Evolutionary conservation across 768 basidiomycete species (phyloP).

Genomic region (Asterophora lycoperdoides): DNA sequence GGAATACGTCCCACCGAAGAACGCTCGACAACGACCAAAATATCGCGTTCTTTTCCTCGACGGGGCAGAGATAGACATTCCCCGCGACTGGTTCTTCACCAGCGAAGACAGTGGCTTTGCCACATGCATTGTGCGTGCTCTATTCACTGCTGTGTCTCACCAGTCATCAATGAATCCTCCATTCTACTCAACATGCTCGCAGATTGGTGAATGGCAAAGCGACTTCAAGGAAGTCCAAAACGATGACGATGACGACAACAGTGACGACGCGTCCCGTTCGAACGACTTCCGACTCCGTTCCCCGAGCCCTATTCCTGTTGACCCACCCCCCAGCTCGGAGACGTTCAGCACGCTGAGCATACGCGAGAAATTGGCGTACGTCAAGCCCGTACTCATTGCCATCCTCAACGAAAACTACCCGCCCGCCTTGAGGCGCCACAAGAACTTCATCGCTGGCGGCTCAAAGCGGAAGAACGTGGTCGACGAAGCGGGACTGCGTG

Average conservation of each 20-base stretch:
- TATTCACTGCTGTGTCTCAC: too few species aligned
- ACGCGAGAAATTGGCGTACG: conserved; percentile 58
- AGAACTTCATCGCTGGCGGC: conserved; percentile 57
- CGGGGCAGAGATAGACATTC: conserved; percentile 33
- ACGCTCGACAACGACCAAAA: conserved; percentile 28
- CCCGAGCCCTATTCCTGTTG: conserved; percentile 37
- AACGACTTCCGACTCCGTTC: conserved; percentile 21
- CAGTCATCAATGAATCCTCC: too few species aligned
- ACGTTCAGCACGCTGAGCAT: conserved; percentile 49
- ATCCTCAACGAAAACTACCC: conserved; percentile 53
- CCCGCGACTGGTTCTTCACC: conserved; percentile 54
- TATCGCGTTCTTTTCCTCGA: conserved; percentile 65
- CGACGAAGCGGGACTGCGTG: conserved; percentile 32
- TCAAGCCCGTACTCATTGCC: conserved; percentile 57
- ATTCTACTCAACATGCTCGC: conserved; percentile 1
- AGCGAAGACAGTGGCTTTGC: conserved; percentile 57
- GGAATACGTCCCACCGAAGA: conserved; percentile 43
- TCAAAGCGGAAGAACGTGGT: conserved; percentile 37
- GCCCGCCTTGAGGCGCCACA: conserved; percentile 49
- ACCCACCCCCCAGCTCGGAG: conserved; percentile 37
- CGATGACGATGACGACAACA: conserved; percentile 34
- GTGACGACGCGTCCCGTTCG: not conserved
- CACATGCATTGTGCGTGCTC: conserved; percentile 47
- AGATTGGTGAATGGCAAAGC: conserved; percentile 59
- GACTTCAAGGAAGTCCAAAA: conserved; percentile 35